Base-by-base conservation (phyloP, 23 red algal species). In the Gracilaria domingensis region DNA sequence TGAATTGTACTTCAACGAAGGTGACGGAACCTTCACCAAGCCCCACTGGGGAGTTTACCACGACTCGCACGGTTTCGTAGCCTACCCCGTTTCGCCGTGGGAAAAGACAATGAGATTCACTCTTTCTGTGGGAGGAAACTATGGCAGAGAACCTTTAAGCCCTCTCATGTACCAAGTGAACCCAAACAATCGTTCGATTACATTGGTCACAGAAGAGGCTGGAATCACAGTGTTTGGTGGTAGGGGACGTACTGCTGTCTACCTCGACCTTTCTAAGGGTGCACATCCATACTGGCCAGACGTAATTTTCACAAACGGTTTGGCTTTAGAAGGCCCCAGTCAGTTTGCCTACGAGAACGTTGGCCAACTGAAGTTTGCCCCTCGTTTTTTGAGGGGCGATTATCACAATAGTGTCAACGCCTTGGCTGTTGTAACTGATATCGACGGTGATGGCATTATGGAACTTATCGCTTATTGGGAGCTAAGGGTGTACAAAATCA, bases 281-380 rank as follows among this genome's bases (percentile, higher is more conserved):
- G 72, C 72, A 1, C 79, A 82, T 62, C 79, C 79, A 11, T 62
- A 82, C 36, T 59, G 54, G 54, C 79, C 79, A 9, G 79, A 65
- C 34, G 58, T 35, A 2, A 82, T 82, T 51, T 62, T 37, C 58
- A 82, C 58, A 0, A 82, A 82, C 58, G 79, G 33, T 0, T 4
- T 11, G 12, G 79, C 79, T 7, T 23, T 40, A 6, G 12, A 39
- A 8, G 53, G 53, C 4, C 85, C 85, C 30, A 74, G 64, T 64
- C 75, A 83, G 25, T 64, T 60, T 44, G 71, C 75, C 14, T 89
- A 89, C 37, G 86, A 89, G 30, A 89, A 89, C 17, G 75, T 89
- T 28, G 86, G 86, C 23, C 38, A 37, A 2, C 38, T 34, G 1
- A 24, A 57, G 0, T 84, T 82, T 57, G 64, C 51, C 25, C 79